Percentiles rank a stretch among this genome's conserved stretches.
These are phyloP conservation scores for Trichoderma afroharzianum DNA, from an alignment of 2,329 filamentous ascomycete species.

Conservation along the genomic window DNA sequence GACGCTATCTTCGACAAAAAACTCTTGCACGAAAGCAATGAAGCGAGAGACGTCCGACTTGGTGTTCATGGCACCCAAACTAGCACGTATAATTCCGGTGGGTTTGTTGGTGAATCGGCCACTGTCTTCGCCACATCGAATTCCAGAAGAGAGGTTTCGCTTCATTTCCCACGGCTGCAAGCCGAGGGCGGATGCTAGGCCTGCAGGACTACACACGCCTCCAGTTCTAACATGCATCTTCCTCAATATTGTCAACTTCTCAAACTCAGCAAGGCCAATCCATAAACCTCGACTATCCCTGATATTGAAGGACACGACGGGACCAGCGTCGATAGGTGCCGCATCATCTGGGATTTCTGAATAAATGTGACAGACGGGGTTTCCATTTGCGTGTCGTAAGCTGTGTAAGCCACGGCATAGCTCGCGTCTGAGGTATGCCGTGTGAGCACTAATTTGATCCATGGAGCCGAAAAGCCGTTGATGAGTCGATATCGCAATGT, in stretches of 20 bases:
- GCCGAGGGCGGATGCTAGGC: conserved; percentile 68
- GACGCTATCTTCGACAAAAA: conserved; percentile 43
- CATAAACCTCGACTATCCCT: conserved; percentile 65
- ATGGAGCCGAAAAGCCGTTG: conserved; percentile 67
- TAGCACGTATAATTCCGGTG: conserved; percentile 80
- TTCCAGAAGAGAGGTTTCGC: conserved; percentile 78
- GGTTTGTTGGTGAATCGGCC: conserved; percentile 82
- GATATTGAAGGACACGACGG: conserved; percentile 82
- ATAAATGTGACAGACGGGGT: conserved; percentile 65
- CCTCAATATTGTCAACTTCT: conserved; percentile 76
- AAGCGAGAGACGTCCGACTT: conserved; percentile 69
- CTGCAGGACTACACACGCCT: conserved; percentile 87
- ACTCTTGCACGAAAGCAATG: conserved; percentile 67
- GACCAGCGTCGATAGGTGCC: conserved; percentile 53
- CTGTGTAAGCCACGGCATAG: conserved; percentile 56
- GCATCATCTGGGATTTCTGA: conserved; percentile 28
- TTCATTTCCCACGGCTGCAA: conserved; percentile 79
- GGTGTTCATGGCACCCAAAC: conserved; percentile 87
- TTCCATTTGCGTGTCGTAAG: conserved; percentile 67
- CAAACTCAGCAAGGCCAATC: conserved; percentile 78
- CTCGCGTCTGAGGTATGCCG: conserved; percentile 57
- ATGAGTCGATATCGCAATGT: conserved; percentile 69
- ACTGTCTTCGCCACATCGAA: conserved; percentile 78
- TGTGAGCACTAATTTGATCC: conserved; percentile 66
- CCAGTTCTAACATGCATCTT: conserved; percentile 84